phyloP scores from a whole-genome alignment of 495 filamentous ascomycete genomes.

The Penicillium riverlandense region DNA sequence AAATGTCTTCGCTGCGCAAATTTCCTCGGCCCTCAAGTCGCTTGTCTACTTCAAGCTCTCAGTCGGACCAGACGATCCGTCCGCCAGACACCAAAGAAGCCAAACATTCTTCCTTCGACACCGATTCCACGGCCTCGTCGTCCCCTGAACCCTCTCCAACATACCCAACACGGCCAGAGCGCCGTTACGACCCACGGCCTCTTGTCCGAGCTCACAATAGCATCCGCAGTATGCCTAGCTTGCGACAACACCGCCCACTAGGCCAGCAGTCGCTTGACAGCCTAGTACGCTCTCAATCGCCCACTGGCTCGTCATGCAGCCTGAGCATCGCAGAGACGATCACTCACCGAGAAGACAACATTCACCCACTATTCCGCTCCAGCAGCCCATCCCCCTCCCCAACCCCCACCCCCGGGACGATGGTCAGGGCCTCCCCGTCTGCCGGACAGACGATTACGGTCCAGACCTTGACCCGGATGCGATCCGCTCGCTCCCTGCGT shows the following conservation, averaged over 20 bases:
- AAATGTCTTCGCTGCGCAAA: slow-evolving; percentile 17
- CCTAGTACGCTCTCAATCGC: slow-evolving; percentile 13
- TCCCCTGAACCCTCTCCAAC: slow-evolving; percentile 5
- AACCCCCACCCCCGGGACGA: slow-evolving; percentile 57
- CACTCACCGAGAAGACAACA: slow-evolving; percentile 55
- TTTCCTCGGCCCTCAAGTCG: slow-evolving; percentile 26
- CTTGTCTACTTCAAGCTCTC: slow-evolving; percentile 19
- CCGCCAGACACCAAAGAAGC: slow-evolving; percentile 14
- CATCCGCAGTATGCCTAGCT: slow-evolving; percentile 18
- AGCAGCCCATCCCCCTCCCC: slow-evolving; percentile 67
- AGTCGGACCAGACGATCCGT: slow-evolving; percentile 14
- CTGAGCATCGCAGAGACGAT: slow-evolving; percentile 10
- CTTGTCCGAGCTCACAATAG: slow-evolving; percentile 8
- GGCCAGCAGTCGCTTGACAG: slow-evolving; percentile 22
- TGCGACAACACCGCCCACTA: slow-evolving; percentile 9
- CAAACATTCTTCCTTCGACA: slow-evolving; percentile 22
- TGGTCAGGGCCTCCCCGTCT: slow-evolving; percentile 63
- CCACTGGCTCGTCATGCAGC: slow-evolving; percentile 10
- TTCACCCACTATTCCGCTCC: slow-evolving; percentile 79
- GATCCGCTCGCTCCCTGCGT: slow-evolving; percentile 55
- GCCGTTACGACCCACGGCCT: slow-evolving; percentile 6
- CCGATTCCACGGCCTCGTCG: slow-evolving; percentile 9
- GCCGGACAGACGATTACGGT: slow-evolving; percentile 61
- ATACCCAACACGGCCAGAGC: slow-evolving; percentile 1
- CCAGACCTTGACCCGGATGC: slow-evolving; percentile 54